Evolutionary conservation across 768 basidiomycete species (phyloP).

Genomic region (Terana coerulea): DNA sequence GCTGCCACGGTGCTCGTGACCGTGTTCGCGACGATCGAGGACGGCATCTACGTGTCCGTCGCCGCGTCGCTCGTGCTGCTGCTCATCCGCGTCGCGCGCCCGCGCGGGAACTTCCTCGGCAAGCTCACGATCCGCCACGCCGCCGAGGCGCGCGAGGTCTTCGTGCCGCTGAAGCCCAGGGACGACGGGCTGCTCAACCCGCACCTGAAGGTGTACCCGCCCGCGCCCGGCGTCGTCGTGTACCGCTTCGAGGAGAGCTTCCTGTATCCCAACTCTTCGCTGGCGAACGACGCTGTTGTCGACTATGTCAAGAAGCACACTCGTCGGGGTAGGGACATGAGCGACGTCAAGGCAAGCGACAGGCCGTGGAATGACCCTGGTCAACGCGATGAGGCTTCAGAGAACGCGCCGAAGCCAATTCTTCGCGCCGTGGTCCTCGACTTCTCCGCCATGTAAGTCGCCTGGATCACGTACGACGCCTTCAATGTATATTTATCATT

Average conservation of each 20-base stretch:
- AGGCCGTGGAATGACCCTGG: conserved; percentile 94
- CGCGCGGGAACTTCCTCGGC: conserved; percentile 88
- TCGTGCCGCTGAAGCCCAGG: conserved; percentile 64
- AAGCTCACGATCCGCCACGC: conserved; percentile 50
- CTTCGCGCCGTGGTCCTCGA: conserved; percentile 88
- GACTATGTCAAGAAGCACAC: conserved; percentile 77
- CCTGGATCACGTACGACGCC: not conserved
- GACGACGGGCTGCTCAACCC: conserved; percentile 60
- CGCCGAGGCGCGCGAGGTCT: conserved; percentile 63
- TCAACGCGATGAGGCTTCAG: conserved; percentile 42
- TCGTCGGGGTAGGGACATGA: conserved; percentile 69
- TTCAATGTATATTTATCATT: not conserved
- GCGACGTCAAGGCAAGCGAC: conserved; percentile 58
- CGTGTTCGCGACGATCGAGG: conserved; percentile 86
- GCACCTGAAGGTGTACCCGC: conserved; percentile 68
- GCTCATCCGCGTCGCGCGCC: conserved; percentile 82
- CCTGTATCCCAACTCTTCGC: conserved; percentile 75
- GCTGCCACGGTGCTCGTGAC: conserved; percentile 81
- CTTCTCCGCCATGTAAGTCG: conserved; percentile 70
- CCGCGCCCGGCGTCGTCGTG: conserved; percentile 81
- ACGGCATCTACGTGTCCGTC: conserved; percentile 86
- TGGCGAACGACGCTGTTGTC: conserved; percentile 70
- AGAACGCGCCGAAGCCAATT: conserved; percentile 51
- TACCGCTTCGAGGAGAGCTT: conserved; percentile 91
- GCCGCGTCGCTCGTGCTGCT: conserved; percentile 71